These are phyloP conservation scores for Sugiyamaella xylanicola DNA, from an alignment of 1,139 yeast genomes.

Conservation along the genomic window DNA sequence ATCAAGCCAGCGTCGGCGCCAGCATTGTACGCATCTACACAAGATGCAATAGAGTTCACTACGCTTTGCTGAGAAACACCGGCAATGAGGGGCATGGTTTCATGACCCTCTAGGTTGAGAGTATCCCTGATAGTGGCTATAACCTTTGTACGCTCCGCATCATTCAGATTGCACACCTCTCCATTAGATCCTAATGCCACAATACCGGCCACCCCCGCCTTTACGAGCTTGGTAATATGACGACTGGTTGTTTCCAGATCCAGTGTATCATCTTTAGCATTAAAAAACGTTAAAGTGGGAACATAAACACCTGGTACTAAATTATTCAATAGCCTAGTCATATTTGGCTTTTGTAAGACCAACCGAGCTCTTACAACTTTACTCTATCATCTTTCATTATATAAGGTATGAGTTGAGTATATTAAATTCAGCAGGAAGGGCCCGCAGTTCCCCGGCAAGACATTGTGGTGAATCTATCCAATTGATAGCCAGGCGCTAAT, in stretches of 20 bases:
- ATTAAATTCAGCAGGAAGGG: too few species aligned
- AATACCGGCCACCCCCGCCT: slow-evolving; percentile 22
- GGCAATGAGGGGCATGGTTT: slow-evolving; percentile 44
- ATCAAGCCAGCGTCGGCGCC: slow-evolving; percentile 19
- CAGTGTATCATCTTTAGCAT: slow-evolving; percentile 16
- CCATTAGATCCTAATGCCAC: slow-evolving; percentile 38
- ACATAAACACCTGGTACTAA: slow-evolving; percentile 18
- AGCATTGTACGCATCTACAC: slow-evolving; percentile 14
- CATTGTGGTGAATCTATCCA: neutral
- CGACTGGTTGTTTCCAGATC: slow-evolving; percentile 6
- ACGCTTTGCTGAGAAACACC: slow-evolving; percentile 38
- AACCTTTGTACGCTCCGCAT: slow-evolving; percentile 45
- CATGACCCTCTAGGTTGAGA: slow-evolving; percentile 38
- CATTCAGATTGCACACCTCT: slow-evolving; percentile 49
- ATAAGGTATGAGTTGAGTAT: too few species aligned
- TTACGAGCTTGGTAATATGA: slow-evolving; percentile 14
- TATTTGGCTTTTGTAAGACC: neutral
- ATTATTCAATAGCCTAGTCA: slow-evolving; percentile 15
- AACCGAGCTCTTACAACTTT: neutral
- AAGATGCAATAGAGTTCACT: slow-evolving; percentile 6
- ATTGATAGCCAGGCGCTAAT: neutral
- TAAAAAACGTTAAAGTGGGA: slow-evolving; percentile 14
- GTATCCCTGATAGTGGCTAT: slow-evolving; percentile 43
- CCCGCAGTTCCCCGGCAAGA: slow-evolving; percentile 14
- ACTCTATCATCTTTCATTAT: neutral